phyloP scores from a whole-genome alignment of 192 early-diverging fungal species.

The Coemansia sp. region DNA sequence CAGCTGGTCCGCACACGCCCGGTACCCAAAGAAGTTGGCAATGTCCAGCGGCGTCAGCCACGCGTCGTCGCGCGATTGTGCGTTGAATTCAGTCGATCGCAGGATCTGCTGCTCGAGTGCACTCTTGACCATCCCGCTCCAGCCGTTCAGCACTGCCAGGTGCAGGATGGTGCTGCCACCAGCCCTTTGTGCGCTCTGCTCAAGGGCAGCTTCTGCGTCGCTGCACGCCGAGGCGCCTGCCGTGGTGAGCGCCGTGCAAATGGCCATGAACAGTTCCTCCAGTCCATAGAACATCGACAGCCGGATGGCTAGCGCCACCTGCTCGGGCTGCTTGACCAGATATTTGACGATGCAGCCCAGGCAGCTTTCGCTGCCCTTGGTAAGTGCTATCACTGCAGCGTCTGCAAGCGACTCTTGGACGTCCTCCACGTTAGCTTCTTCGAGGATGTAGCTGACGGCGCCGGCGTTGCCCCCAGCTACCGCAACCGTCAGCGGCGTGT shows the following conservation, averaged over 20 bases:
- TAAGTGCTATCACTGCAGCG: conserved; percentile 23
- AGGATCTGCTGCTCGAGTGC: conserved; percentile 24
- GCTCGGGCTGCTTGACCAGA: conserved; percentile 27
- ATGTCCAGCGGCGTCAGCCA: conserved; percentile 43
- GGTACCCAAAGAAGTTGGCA: conserved; percentile 49
- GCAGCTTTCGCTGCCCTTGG: conserved; percentile 17
- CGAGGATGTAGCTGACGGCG: conserved; percentile 42
- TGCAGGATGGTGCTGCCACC: conserved; percentile 42
- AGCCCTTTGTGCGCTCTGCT: conserved; percentile 7
- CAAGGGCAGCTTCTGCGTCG: conserved; percentile 27
- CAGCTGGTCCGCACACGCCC: conserved; percentile 42
- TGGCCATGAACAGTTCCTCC: conserved; percentile 23
- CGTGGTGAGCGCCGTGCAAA: conserved; percentile 15
- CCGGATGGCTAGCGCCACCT: conserved; percentile 26
- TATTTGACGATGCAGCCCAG: conserved; percentile 15
- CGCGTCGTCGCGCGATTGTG: conserved; percentile 24
- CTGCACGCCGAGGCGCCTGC: conserved; percentile 11
- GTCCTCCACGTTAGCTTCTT: conserved; percentile 34
- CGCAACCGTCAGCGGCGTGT: conserved; percentile 48
- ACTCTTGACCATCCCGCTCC: conserved; percentile 21
- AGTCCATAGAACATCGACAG: conserved; percentile 45
- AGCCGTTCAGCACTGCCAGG: conserved; percentile 42
- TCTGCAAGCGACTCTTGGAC: conserved; percentile 27
- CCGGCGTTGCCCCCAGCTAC: conserved; percentile 29
- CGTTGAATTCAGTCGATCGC: conserved; percentile 16